These are phyloP conservation scores for Citrullus amarus DNA, from an alignment of 306 rosid genomes.

Conservation along the genomic window DNA sequence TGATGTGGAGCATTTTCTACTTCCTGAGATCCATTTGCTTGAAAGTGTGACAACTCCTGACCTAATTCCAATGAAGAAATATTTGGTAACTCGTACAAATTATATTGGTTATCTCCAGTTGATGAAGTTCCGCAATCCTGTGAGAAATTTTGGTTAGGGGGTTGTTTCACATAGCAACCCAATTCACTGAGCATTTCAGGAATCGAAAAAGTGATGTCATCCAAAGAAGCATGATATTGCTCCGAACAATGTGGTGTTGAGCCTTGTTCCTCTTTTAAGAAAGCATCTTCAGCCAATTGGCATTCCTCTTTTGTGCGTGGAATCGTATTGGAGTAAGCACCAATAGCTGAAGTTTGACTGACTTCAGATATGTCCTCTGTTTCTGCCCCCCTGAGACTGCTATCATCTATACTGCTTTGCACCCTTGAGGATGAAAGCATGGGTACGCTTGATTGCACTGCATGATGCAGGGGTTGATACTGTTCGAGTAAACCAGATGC, in stretches of 20 bases:
- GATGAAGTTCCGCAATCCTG: conserved; percentile 35
- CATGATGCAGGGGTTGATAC: conserved; percentile 46
- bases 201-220: conserved; percentile 40
- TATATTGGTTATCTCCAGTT: conserved; percentile 31
- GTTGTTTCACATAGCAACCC: conserved; percentile 35
- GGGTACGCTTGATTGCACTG: conserved; percentile 42
- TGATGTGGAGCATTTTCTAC: conserved; percentile 32
- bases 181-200: conserved; percentile 46
- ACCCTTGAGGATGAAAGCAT: conserved; percentile 44
- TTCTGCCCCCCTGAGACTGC: conserved; percentile 44
- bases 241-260: conserved; percentile 59
- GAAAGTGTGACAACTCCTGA: conserved; percentile 42
- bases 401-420: conserved; percentile 61
- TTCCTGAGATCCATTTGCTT: conserved; percentile 32
- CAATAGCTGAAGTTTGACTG: conserved; percentile 70
- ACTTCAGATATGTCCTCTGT: conserved; percentile 76
- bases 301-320: conserved; percentile 37
- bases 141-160: conserved; percentile 42
- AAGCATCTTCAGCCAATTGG: conserved; percentile 33
- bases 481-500: conserved; percentile 76
- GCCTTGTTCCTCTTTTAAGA: conserved; percentile 35
- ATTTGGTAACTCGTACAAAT: conserved; percentile 35
- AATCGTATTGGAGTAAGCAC: conserved; percentile 29
- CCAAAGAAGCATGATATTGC: conserved; percentile 53
- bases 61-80: conserved; percentile 43